Conservation (phyloP, 2,329 filamentous ascomycete species). For the Lasiodiplodia theobromae region DNA sequence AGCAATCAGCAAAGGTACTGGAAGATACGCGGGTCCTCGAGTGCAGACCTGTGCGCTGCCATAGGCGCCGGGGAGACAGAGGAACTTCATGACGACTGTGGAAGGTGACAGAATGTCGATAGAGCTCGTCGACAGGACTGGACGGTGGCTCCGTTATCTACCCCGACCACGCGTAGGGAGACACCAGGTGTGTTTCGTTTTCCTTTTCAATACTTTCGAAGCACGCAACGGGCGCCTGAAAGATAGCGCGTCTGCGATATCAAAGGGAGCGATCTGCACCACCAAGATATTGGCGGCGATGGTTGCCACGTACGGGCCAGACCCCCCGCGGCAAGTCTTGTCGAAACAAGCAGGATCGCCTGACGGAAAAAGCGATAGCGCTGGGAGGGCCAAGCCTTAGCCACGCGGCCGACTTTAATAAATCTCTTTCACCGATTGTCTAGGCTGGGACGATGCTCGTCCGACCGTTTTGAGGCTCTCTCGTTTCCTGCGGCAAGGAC, state of each 20-base stretch:
- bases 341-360: slow-evolving; percentile 13
- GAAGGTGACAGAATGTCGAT: slow-evolving; percentile 24
- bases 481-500: not conserved
- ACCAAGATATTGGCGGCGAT: not conserved
- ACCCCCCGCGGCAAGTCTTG: not conserved
- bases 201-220: not conserved
- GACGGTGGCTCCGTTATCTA: slow-evolving; percentile 1
- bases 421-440: not conserved
- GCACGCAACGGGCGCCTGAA: not conserved
- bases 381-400: too few species aligned
- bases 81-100: slow-evolving; percentile 57
- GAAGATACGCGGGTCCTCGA: not conserved
- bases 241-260: not conserved
- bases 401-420: not conserved
- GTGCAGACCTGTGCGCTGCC: slow-evolving; percentile 61
- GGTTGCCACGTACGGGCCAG: not conserved
- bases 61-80: slow-evolving; percentile 66
- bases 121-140: not conserved
- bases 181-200: slow-evolving; percentile 1
- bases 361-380: not conserved
- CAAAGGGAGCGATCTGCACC: not conserved
- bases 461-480: slow-evolving; percentile 4
- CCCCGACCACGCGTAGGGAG: not conserved
- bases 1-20: not conserved
- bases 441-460: slow-evolving; percentile 17